Percentiles rank a stretch among this genome's conserved stretches.
Evolutionary conservation across 768 basidiomycete genomes (phyloP).

Genomic region (Rubroboletus satanas): DNA sequence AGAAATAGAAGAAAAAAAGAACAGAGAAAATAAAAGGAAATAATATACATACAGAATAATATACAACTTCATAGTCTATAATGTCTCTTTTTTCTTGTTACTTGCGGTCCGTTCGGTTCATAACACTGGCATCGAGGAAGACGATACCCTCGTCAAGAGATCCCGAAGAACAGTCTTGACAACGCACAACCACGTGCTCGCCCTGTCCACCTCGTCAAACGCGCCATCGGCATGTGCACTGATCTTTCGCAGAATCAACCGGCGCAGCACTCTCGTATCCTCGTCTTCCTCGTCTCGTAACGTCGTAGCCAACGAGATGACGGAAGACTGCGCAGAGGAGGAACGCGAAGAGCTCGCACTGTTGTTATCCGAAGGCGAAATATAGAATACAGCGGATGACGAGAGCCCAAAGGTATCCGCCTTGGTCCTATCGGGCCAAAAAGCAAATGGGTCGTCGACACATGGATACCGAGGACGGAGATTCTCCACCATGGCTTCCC

Average conservation of each 20-base stretch:
- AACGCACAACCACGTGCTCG: slow-evolving; percentile 55
- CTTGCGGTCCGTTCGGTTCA: slow-evolving; percentile 9
- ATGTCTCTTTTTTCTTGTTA: not conserved
- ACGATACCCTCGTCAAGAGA: slow-evolving; percentile 34
- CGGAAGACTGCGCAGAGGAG: slow-evolving; percentile 34
- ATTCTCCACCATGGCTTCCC: slow-evolving; percentile 43
- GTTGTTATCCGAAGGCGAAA: slow-evolving; percentile 17
- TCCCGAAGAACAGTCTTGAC: slow-evolving; percentile 61
- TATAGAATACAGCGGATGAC: slow-evolving; percentile 18
- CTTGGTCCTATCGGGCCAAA: slow-evolving; percentile 11
- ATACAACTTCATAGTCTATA: slow-evolving; percentile 19
- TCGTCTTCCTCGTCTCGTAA: slow-evolving; percentile 57
- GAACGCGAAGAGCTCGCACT: slow-evolving; percentile 13
- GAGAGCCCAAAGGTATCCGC: slow-evolving; percentile 3
- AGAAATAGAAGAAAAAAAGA: not conserved
- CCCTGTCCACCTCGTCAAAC: slow-evolving; percentile 61
- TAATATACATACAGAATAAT: slow-evolving; percentile 34
- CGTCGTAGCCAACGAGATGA: slow-evolving; percentile 47
- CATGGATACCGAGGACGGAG: slow-evolving; percentile 34
- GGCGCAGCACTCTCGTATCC: slow-evolving; percentile 57
- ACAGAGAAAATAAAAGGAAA: slow-evolving; percentile 4
- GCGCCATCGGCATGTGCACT: slow-evolving; percentile 53
- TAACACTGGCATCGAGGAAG: slow-evolving; percentile 3
- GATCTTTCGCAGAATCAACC: slow-evolving; percentile 64
- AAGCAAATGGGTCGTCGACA: slow-evolving; percentile 19